Conservation (phyloP, 2,329 filamentous ascomycete genomes). For the Plectosphaerella plurivora region DNA sequence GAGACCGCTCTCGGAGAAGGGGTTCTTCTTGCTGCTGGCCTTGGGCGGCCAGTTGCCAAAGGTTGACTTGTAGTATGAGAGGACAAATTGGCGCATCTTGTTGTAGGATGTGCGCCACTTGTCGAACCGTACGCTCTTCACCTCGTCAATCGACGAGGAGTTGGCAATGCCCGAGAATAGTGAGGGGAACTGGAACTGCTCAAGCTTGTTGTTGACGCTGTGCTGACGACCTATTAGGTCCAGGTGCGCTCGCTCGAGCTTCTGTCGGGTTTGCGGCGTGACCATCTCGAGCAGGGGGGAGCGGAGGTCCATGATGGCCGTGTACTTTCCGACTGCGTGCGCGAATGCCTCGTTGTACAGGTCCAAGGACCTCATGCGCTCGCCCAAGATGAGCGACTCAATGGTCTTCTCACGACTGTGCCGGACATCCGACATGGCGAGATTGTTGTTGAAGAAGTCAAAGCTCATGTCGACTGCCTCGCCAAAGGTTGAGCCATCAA, state of each 20-base stretch:
- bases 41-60: slow-evolving; percentile 83
- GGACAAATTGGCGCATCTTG: slow-evolving; percentile 68
- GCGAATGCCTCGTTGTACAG: slow-evolving; percentile 91
- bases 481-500: slow-evolving; percentile 56
- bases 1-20: slow-evolving; percentile 78
- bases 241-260: slow-evolving; percentile 77
- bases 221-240: slow-evolving; percentile 72
- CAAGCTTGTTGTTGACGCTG: slow-evolving; percentile 67
- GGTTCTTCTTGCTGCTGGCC: slow-evolving; percentile 86
- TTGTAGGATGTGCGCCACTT: slow-evolving; percentile 74
- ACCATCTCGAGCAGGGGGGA: slow-evolving; percentile 68
- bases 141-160: slow-evolving; percentile 72
- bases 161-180: slow-evolving; percentile 85
- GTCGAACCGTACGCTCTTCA: slow-evolving; percentile 77
- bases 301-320: slow-evolving; percentile 62
- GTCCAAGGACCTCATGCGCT: slow-evolving; percentile 74
- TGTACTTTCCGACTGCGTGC: slow-evolving; percentile 84
- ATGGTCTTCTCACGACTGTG: slow-evolving; percentile 82
- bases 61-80: slow-evolving; percentile 58
- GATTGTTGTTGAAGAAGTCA: slow-evolving; percentile 70
- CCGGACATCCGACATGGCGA: slow-evolving; percentile 74
- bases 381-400: slow-evolving; percentile 83
- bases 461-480: slow-evolving; percentile 61
- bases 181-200: slow-evolving; percentile 86
- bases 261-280: slow-evolving; percentile 65